Evolutionary conservation across 495 filamentous ascomycete species (phyloP).

Genomic region (Penicillium salamii): DNA sequence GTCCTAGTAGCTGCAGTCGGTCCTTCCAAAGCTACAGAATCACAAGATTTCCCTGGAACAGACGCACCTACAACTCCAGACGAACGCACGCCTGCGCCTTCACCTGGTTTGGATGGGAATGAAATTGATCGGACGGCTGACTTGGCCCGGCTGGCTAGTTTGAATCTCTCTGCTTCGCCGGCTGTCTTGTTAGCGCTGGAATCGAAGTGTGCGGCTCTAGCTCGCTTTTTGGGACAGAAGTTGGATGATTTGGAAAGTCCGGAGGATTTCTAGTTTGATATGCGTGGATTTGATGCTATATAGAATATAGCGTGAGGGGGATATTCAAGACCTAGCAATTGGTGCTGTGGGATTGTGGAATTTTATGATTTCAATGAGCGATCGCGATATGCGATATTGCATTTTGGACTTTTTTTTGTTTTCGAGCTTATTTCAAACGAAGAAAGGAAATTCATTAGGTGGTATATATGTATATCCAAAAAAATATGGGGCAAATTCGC

Average conservation of each 20-base stretch:
- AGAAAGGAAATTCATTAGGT: constrained; percentile 7
- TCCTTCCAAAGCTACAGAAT: constrained; percentile 39
- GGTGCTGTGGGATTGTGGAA: too few species aligned
- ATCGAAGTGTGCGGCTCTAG: constrained; percentile 46
- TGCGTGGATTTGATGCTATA: too few species aligned
- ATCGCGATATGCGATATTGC: neutral
- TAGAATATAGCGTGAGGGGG: too few species aligned
- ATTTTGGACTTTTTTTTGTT: neutral
- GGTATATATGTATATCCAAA: too few species aligned
- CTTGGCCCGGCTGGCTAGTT: constrained; percentile 37
- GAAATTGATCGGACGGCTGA: constrained; percentile 44
- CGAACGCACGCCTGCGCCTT: too few species aligned
- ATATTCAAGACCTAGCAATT: too few species aligned
- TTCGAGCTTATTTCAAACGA: neutral
- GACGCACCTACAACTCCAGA: constrained; percentile 11
- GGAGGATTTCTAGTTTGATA: constrained; percentile 38
- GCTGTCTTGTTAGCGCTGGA: constrained; percentile 43
- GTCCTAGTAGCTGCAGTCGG: constrained; percentile 45
- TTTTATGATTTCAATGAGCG: too few species aligned
- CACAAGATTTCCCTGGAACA: too few species aligned
- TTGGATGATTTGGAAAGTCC: constrained; percentile 43
- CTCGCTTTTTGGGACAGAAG: constrained; percentile 41
- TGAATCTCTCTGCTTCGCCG: constrained; percentile 43
- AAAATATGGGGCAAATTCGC: neutral
- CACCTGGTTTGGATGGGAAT: too few species aligned